These are phyloP conservation scores for Aspergillus ibericus DNA, from an alignment of 2,329 filamentous ascomycete species.

Conservation along the genomic window DNA sequence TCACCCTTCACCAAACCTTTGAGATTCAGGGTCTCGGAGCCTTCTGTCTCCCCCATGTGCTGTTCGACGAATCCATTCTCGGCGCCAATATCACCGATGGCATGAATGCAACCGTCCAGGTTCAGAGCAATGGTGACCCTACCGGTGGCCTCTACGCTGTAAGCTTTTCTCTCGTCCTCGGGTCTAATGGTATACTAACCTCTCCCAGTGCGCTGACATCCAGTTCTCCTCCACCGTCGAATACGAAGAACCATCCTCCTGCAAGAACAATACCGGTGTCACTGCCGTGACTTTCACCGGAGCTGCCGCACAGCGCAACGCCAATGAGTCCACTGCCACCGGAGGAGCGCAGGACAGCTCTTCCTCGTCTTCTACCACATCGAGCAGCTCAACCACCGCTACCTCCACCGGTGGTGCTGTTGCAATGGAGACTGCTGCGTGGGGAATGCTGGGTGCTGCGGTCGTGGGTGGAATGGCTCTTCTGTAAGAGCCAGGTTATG, in stretches of 20 bases:
- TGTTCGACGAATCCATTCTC: conserved; percentile 29
- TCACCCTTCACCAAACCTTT: conserved; percentile 63
- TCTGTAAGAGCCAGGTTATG: conserved; percentile 21
- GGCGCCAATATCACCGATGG: conserved; percentile 58
- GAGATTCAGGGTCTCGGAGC: conserved; percentile 61
- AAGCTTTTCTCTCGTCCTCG: conserved; percentile 24
- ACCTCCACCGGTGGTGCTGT: conserved; percentile 32
- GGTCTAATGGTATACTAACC: not conserved
- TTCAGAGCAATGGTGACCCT: conserved; percentile 62
- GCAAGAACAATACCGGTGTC: conserved; percentile 61
- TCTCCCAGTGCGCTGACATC: conserved; percentile 68
- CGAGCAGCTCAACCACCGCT: conserved; percentile 6
- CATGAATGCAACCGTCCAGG: conserved; percentile 65
- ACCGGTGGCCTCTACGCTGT: conserved; percentile 67
- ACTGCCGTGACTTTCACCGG: conserved; percentile 46
- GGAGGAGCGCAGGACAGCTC: conserved; percentile 33
- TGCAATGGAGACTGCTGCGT: conserved; percentile 36
- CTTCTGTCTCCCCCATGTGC: conserved; percentile 65
- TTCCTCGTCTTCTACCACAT: conserved; percentile 11
- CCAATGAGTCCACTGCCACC: conserved; percentile 45
- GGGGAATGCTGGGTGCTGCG: conserved; percentile 39
- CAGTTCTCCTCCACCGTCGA: conserved; percentile 60
- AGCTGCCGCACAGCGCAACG: conserved; percentile 39
- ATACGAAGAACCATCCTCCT: conserved; percentile 48
- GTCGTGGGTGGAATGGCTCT: conserved; percentile 35